These are phyloP conservation scores for Penicillium nordicum DNA, from an alignment of 2,329 filamentous ascomycete genomes.

Conservation along the genomic window DNA sequence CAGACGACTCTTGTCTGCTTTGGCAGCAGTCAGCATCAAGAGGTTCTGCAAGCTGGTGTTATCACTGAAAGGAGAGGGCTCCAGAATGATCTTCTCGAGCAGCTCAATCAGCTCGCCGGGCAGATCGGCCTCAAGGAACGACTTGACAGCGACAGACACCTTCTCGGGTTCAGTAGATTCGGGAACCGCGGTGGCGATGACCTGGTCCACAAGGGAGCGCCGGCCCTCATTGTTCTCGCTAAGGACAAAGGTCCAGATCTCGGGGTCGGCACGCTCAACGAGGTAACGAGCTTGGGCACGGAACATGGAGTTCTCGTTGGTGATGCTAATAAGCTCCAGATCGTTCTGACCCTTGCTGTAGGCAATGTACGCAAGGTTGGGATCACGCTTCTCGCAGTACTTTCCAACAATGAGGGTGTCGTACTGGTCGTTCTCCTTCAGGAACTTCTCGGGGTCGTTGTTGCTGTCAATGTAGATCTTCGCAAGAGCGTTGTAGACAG, in stretches of 20 bases:
- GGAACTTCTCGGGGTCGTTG: conserved; percentile 95
- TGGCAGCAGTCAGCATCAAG: conserved; percentile 91
- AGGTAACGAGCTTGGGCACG: conserved; percentile 94
- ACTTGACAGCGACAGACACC: conserved; percentile 89
- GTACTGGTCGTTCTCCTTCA: conserved; percentile 96
- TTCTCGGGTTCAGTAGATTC: conserved; percentile 90
- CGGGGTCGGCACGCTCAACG: conserved; percentile 79
- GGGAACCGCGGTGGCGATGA: conserved; percentile 90
- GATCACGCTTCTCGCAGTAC: conserved; percentile 98
- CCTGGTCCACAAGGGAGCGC: conserved; percentile 89
- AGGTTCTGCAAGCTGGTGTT: conserved; percentile 96
- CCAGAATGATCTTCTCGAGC: conserved; percentile 98
- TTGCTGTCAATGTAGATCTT: conserved; percentile 99
- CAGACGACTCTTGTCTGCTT: conserved; percentile 90
- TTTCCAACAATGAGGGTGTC: conserved; percentile 90
- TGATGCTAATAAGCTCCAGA: conserved; percentile 92
- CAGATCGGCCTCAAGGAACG: conserved; percentile 86
- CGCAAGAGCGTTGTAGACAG: conserved; percentile 92
- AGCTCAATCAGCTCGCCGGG: conserved; percentile 94
- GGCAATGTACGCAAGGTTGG: conserved; percentile 89
- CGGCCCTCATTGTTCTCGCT: conserved; percentile 95
- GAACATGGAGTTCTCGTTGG: conserved; percentile 99
- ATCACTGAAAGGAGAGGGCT: conserved; percentile 98
- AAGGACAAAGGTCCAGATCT: conserved; percentile 93
- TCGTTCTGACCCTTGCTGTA: conserved; percentile 98